Evolutionary conservation across 2,329 filamentous ascomycete species (phyloP).

Genomic region (Fusarium floridanum): DNA sequence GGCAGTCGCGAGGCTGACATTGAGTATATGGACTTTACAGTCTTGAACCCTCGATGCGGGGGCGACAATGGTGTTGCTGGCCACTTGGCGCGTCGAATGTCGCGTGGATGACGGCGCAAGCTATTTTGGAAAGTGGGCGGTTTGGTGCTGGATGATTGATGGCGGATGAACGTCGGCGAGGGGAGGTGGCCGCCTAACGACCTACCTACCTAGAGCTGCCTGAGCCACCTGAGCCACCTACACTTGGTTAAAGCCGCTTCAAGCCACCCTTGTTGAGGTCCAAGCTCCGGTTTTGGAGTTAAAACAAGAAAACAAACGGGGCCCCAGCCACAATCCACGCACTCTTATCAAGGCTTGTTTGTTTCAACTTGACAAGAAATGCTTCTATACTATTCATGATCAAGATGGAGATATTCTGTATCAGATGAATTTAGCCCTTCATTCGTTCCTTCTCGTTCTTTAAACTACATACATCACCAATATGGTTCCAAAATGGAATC

Average conservation of each 20-base stretch:
- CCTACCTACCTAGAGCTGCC: not conserved
- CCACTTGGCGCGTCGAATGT: slow-evolving; percentile 49
- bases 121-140: slow-evolving; percentile 45
- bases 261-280: not conserved
- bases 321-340: slow-evolving; percentile 32
- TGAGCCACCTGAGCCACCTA: slow-evolving; percentile 7
- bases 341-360: slow-evolving; percentile 4
- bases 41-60: slow-evolving; percentile 45
- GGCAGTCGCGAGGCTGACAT: slow-evolving; percentile 41
- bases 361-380: slow-evolving; percentile 1
- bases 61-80: slow-evolving; percentile 47
- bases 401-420: slow-evolving; percentile 29
- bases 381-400: not conserved
- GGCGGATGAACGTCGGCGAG: slow-evolving; percentile 46
- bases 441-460: not conserved
- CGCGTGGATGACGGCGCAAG: slow-evolving; percentile 45
- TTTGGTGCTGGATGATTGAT: slow-evolving; percentile 20
- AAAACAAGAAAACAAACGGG: slow-evolving; percentile 21
- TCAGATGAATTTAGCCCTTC: not conserved
- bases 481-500: slow-evolving; percentile 63
- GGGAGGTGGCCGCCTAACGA: slow-evolving; percentile 18
- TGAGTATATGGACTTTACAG: slow-evolving; percentile 29
- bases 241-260: slow-evolving; percentile 22
- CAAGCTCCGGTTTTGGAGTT: not conserved
- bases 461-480: slow-evolving; percentile 17